Conservation (phyloP, 208 protist species). For the Porcisia deanei region DNA sequence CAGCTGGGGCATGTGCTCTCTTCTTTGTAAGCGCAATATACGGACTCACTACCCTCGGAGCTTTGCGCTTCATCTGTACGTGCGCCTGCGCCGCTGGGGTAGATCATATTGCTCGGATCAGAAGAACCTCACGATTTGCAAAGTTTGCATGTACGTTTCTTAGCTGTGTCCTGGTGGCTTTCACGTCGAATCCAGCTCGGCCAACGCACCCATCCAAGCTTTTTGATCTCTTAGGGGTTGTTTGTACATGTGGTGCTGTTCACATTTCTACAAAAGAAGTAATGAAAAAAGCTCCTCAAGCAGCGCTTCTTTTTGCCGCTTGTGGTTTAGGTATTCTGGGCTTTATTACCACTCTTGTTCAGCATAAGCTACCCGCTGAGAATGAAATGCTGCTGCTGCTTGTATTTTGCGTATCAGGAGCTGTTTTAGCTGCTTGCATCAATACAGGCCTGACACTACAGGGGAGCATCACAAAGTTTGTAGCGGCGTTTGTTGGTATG, state of each 20-base stretch:
- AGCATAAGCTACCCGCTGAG: background rate
- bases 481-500: background rate
- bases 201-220: background rate
- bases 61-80: constrained; percentile 14
- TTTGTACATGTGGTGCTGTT: constrained; percentile 6
- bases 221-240: constrained; percentile 8
- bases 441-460: constrained; percentile 1
- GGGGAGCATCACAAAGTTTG: background rate
- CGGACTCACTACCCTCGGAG: constrained; percentile 20
- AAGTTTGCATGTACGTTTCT: constrained; percentile 9
- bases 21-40: constrained; percentile 14
- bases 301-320: constrained; percentile 14
- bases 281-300: constrained; percentile 9
- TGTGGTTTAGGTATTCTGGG: constrained; percentile 11
- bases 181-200: constrained; percentile 14
- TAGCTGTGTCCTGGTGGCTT: background rate
- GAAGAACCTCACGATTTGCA: constrained; percentile 5
- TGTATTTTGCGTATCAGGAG: constrained; percentile 2
- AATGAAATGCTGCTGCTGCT: constrained; percentile 22
- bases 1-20: constrained; percentile 10
- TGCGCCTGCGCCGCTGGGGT: constrained; percentile 9
- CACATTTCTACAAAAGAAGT: constrained; percentile 10
- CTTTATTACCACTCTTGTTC: constrained; percentile 13
- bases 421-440: background rate
- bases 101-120: constrained; percentile 8